Evolutionary conservation across 2,329 filamentous ascomycete genomes (phyloP).

Genomic region (Diaporthe citrichinensis): DNA sequence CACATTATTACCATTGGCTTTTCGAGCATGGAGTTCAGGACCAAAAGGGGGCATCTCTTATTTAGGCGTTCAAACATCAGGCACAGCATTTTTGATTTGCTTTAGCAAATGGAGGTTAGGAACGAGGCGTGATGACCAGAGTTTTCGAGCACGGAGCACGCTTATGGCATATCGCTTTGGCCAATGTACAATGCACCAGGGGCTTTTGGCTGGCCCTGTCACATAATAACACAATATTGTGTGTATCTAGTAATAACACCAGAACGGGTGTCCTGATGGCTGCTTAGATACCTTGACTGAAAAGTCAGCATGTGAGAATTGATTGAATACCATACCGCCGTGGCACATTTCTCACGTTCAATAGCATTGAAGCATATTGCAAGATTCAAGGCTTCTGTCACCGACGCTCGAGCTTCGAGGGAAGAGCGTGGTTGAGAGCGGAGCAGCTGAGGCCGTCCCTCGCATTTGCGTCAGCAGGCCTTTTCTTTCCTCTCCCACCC

Average conservation of each 20-base stretch:
- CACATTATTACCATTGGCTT: neutral
- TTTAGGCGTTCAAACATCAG: slow-evolving; percentile 7
- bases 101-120: neutral
- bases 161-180: neutral
- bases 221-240: neutral
- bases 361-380: too few relatives aligned
- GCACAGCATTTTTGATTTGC: slow-evolving; percentile 1
- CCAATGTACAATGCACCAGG: slow-evolving; percentile 18
- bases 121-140: neutral
- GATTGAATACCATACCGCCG: neutral
- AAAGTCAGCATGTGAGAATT: neutral
- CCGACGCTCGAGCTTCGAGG: neutral
- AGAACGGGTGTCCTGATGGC: neutral
- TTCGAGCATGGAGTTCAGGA: slow-evolving; percentile 39
- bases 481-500: neutral
- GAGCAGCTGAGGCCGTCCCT: neutral
- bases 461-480: neutral
- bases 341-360: neutral
- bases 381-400: neutral
- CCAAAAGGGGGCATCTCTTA: neutral
- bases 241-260: neutral
- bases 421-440: neutral
- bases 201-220: neutral
- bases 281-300: neutral
- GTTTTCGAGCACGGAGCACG: neutral